Base-by-base conservation (phyloP, 2,329 filamentous ascomycete genomes). In the Calonectria henricotiae region DNA sequence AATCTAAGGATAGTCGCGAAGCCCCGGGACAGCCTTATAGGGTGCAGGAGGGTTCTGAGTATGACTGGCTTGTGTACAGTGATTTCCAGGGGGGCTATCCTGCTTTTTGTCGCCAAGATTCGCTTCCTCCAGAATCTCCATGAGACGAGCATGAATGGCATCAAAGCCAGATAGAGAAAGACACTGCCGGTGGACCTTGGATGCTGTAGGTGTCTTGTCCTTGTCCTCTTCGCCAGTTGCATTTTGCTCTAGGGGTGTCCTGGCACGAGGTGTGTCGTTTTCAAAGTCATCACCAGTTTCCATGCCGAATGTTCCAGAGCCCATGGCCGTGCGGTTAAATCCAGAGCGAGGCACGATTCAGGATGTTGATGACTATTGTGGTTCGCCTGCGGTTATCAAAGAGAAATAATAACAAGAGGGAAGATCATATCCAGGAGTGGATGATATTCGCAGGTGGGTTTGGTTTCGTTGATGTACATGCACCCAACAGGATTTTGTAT, bases 221-320 rank as follows among this genome's bases (percentile, higher is more conserved):
- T 41, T 43, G 7, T 67, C 35, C 15, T 49, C 27, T 7, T 43
- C 12, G 11, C 37, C 20, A 7, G 13, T 12, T 17, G 32, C 23
- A 15, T 51, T 4, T 7, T 60, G 23, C 9, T 41, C 35, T 11
- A 27, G 32, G 20, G 61, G 43, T 12, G 67, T 69, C 4, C 43
- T 27, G n/a, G 62, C 62, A 13, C 67, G 41, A 44, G 67, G 35
- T 4, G 67, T 65, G 25, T 30, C 35, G n/a, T 27, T 51, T 17
- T 27, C 51, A 20, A 32, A 13, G 15, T 20, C 55, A 23, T 8
- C 35, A 12, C 54, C 37, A 5, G 23, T 23, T 9, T 51, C 23
- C 17, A 11, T 30, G 9, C 62, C 25, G 9, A 35, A 12, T n/a
- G 43, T 41, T 6, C 25, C 39, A 12, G n/a, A 5, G 17, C n/a